phyloP scores from a whole-genome alignment of 2,329 filamentous ascomycete species.

The Microcyclospora tardicrescens region DNA sequence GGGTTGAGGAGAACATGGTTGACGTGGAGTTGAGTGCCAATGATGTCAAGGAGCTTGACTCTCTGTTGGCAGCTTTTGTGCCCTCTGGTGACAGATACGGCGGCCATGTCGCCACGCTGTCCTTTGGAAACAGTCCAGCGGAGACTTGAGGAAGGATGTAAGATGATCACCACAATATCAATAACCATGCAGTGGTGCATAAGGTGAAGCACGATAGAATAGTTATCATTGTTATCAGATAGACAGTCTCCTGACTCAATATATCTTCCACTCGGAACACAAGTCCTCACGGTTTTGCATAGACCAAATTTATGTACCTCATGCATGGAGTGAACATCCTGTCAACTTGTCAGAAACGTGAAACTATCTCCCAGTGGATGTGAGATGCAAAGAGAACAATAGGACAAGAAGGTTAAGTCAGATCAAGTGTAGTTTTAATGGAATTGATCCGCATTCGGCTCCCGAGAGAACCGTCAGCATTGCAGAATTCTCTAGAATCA shows the following conservation, averaged over 20 bases:
- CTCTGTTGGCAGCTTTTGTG: slow-evolving; percentile 35
- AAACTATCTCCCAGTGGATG: not conserved
- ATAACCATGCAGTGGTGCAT: too few relatives aligned
- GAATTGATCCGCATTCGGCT: slow-evolving; percentile 32
- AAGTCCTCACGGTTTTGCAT: too few relatives aligned
- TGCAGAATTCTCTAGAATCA: slow-evolving; percentile 39
- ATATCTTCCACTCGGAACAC: too few relatives aligned
- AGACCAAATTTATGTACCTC: too few relatives aligned
- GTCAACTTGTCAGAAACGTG: too few relatives aligned
- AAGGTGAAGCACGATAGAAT: too few relatives aligned
- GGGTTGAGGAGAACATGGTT: slow-evolving; percentile 29
- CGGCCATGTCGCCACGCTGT: slow-evolving; percentile 8
- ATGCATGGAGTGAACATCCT: too few relatives aligned
- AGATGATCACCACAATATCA: too few relatives aligned
- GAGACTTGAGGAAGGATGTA: not conserved
- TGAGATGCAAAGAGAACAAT: not conserved
- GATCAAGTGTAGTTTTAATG: slow-evolving; percentile 36
- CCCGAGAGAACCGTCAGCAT: slow-evolving; percentile 31
- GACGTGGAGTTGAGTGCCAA: slow-evolving; percentile 31
- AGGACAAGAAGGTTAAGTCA: slow-evolving; percentile 18
- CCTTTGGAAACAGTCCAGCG: slow-evolving; percentile 17
- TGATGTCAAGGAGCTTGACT: slow-evolving; percentile 39
- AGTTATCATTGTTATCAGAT: too few relatives aligned
- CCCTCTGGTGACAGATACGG: slow-evolving; percentile 31
- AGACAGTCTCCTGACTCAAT: too few relatives aligned